Conservation (phyloP, 495 filamentous ascomycete species). For the Hypoxylon rickii region DNA sequence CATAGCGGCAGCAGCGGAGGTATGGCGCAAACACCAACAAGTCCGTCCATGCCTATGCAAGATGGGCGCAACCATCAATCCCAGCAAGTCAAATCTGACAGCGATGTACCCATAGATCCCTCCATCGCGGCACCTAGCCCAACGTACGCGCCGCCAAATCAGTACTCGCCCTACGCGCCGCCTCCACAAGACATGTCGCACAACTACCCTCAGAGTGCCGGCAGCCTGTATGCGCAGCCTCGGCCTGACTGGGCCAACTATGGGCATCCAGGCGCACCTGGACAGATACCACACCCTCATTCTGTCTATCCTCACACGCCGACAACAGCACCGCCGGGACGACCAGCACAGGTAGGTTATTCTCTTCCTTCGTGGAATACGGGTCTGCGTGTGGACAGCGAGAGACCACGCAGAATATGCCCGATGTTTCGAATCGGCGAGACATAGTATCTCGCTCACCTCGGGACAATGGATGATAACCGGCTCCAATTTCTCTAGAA, state of each 20-base stretch:
- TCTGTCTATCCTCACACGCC: conserved; percentile 60
- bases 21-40: conserved; percentile 94
- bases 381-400: neutral
- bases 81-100: conserved; percentile 85
- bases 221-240: conserved; percentile 65
- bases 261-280: conserved; percentile 57
- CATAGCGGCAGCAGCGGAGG: conserved; percentile 77
- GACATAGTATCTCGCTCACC: neutral
- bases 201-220: conserved; percentile 61
- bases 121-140: conserved; percentile 92
- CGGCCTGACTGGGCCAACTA: conserved; percentile 85
- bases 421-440: neutral
- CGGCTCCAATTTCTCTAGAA: no score
- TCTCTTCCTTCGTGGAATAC: conserved; percentile 30
- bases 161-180: conserved; percentile 80
- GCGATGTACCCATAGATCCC: conserved; percentile 98
- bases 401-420: neutral
- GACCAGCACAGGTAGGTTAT: conserved; percentile 73
- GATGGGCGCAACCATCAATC: conserved; percentile 73
- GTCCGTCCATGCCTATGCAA: conserved; percentile 86
- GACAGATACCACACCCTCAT: conserved; percentile 54
- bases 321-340: conserved; percentile 56
- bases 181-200: conserved; percentile 84
- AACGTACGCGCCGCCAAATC: conserved; percentile 75
- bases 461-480: no score